Evolutionary conservation across 2,329 filamentous ascomycete genomes (phyloP).

Genomic region (Microdochium trichocladiopsis): DNA sequence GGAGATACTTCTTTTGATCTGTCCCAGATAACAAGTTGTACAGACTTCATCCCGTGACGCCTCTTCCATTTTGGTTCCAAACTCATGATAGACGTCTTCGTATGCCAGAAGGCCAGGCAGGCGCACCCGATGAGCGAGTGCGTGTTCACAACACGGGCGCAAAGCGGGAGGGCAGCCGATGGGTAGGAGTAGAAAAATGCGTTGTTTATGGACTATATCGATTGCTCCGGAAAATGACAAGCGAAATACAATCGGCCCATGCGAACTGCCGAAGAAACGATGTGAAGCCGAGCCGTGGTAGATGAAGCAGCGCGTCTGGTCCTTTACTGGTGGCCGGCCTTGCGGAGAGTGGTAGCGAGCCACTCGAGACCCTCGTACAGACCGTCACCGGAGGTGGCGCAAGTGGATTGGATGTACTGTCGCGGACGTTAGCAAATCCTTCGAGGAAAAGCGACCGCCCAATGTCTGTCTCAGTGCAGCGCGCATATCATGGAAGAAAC

Average conservation of each 20-base stretch:
- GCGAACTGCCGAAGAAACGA: conserved; percentile 31
- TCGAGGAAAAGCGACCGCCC: conserved; percentile 1
- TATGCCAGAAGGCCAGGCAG: conserved; percentile 11
- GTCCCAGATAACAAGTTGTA: conserved; percentile 28
- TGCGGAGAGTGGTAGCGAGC: conserved; percentile 77
- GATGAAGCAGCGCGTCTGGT: conserved; percentile 19
- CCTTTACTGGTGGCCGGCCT: conserved; percentile 59
- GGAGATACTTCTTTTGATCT: conserved; percentile 17
- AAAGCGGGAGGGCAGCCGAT: conserved; percentile 17
- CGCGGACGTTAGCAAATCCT: conserved; percentile 10
- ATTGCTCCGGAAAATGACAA: conserved; percentile 46
- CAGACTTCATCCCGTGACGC: conserved; percentile 27
- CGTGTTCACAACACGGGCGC: conserved; percentile 17
- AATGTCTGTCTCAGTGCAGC: too few relatives aligned
- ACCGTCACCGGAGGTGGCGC: conserved; percentile 97
- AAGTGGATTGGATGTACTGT: conserved; percentile 98
- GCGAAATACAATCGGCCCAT: conserved; percentile 53
- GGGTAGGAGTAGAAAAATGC: conserved; percentile 20
- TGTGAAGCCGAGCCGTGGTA: conserved; percentile 31
- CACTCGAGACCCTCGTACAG: conserved; percentile 98
- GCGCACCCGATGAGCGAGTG: conserved; percentile 6
- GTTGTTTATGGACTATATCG: conserved; percentile 45
- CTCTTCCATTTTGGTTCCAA: conserved; percentile 22
- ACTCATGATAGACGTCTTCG: conserved; percentile 19
- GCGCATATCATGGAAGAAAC: conserved; percentile 25